These are phyloP conservation scores for Thermoascus crustaceus DNA, from an alignment of 2,329 filamentous ascomycete genomes.

Conservation along the genomic window DNA sequence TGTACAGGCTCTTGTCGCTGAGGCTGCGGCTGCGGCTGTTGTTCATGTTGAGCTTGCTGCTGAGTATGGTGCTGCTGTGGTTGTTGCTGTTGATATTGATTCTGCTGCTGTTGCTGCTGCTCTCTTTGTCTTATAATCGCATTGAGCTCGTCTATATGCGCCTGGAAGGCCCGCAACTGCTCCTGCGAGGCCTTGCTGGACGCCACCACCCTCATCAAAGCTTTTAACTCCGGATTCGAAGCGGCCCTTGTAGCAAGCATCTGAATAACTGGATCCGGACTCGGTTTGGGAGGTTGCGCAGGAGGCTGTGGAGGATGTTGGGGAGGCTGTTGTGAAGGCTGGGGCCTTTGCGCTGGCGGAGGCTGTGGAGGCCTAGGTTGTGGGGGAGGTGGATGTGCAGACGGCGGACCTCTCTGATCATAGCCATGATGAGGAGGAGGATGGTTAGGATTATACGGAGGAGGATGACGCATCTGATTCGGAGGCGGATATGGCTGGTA, in stretches of 20 bases:
- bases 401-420: slow-evolving; percentile 13
- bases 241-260: slow-evolving; percentile 45
- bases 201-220: slow-evolving; percentile 44
- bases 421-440: slow-evolving; percentile 19
- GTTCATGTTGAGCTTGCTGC: slow-evolving; percentile 10
- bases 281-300: slow-evolving; percentile 35
- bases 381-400: slow-evolving; percentile 15
- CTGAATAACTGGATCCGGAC: slow-evolving; percentile 44
- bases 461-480: slow-evolving; percentile 20
- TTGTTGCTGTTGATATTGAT: slow-evolving; percentile 15
- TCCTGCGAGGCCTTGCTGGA: slow-evolving; percentile 42
- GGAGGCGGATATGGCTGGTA: slow-evolving; percentile 32
- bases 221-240: slow-evolving; percentile 41
- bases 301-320: slow-evolving; percentile 17
- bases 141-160: slow-evolving; percentile 45
- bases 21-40: slow-evolving; percentile 11
- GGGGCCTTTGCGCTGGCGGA: slow-evolving; percentile 7
- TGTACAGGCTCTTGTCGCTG: slow-evolving; percentile 7
- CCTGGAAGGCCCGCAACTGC: slow-evolving; percentile 42
- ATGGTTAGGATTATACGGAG: slow-evolving; percentile 13
- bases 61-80: slow-evolving; percentile 2
- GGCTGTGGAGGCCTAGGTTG: slow-evolving; percentile 15
- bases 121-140: slow-evolving; percentile 40
- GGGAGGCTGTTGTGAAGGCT: slow-evolving; percentile 19
- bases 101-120: slow-evolving; percentile 30